Base-by-base conservation (phyloP, 1,139 yeast genomes). In the Wickerhamiella pararugosa region DNA sequence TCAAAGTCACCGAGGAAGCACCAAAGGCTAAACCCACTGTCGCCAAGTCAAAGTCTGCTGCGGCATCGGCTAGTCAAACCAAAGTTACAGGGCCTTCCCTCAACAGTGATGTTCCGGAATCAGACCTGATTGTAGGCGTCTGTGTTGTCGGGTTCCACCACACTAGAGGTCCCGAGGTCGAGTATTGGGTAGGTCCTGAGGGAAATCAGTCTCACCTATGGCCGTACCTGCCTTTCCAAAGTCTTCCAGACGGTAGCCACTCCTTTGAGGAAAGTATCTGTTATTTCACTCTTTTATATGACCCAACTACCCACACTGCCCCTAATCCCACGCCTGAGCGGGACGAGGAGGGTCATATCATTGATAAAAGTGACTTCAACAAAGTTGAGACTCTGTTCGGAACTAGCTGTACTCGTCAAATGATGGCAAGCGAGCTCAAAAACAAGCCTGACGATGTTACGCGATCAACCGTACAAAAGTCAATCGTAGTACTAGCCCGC, bases 161-260 rank as follows among this genome's bases (percentile, higher is more conserved):
- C 55, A 71, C 80, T 25, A 58, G 94, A 45, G 98, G 98, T 0
- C 98, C 98, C 0, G 97, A 90, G 57, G 76, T 90, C 15, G 96
- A 87, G 59, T 84, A 83, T 65, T 83, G 95, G 86, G 69, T 76
- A 40, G 86, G 93, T 15, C 73, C 78, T 45, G 74, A 76, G 42
- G 67, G 67, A 1, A 63, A 71, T 28, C 62, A 65, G 38, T 59
- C 71, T 0, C 57, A 62, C 6, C 62, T 80, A 25, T 90, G 95
- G 84, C 84, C 90, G n/a, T 77, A 80, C 53, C 63, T 90, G 37
- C 92, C 97, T 2, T 90, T 90, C 56, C 96, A 87, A 57, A 94
- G 96, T 2, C 65, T 90, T 31, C 98, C 98, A 0, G 98, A 90
- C 60, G 98, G 98, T 1, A 79, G 93, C 1, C 98, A 90, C 59